Evolutionary conservation across 257 asterid genomes (phyloP), one percentile per base, ranked within the genome.

Genomic region (Gentiana dahurica): DNA sequence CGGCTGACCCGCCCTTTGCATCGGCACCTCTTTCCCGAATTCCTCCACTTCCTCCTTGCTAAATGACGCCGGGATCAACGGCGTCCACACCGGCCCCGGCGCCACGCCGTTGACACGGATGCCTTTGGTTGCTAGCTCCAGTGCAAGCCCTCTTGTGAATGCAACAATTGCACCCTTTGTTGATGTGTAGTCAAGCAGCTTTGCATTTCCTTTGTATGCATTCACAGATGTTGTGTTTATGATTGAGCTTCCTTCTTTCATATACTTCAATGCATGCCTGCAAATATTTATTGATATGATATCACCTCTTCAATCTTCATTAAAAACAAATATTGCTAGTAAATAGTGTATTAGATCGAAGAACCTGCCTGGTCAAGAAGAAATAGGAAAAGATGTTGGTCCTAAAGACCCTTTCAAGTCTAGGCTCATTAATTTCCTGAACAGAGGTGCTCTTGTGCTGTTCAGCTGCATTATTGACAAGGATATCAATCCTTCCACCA

Each of bases 1-100:
- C 1, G 96, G 92, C 77, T 87, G 89, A 1, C 87, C 94, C 0
- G 89, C 92, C 78, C 94, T 81, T 38, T 77, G 58, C 96, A 87
- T 87, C 1, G 94, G 92, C 64, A 78, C 86, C 12, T 81, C 63
- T 3, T 54, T 43, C 48, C 96, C 89, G 24, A 84, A 87, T 8
- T 41, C 62, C 0, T 75, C 64, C 15, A 69, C 68, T 24, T 84
- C 77, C 1, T 84, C 87, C 34, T 78, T 89, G 0, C 9, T 49
- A 61, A 84, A 81, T 0, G 96, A 84, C 0, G 96, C 79, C 3
- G 89, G 94, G 34, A 81, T 81, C 11, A 87, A 65, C 0, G 96
- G 94, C 0, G 89, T 87, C 94, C 96, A 87, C 5, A 84, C 64
- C 0, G 92, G 94, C 0, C 96, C 94, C 0, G 94, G 96, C 35